phyloP scores from a whole-genome alignment of 192 early-diverging fungal species.

The Coemansia sp. region DNA sequence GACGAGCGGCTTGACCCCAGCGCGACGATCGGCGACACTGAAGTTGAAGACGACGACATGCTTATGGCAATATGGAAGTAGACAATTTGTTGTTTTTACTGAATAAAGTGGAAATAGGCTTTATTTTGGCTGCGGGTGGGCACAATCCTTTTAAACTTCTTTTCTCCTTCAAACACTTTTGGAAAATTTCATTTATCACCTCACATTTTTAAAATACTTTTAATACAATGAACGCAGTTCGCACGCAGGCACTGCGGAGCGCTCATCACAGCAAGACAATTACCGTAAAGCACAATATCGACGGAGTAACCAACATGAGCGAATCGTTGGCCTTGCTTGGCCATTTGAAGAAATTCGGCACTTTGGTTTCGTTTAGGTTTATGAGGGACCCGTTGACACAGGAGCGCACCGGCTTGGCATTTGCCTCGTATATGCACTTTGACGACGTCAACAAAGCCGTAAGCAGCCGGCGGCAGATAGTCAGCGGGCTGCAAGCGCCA shows the following conservation, averaged over 20 bases:
- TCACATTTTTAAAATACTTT: not conserved
- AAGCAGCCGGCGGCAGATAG: constrained; percentile 7
- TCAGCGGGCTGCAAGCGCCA: constrained; percentile 12
- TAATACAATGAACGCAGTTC: not conserved
- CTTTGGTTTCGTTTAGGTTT: constrained; percentile 27
- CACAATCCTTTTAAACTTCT: too few relatives aligned
- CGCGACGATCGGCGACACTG: constrained; percentile 47
- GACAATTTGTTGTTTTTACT: not conserved
- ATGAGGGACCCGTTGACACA: constrained; percentile 27
- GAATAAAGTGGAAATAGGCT: too few relatives aligned
- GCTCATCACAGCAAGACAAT: not conserved
- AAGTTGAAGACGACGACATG: constrained; percentile 62
- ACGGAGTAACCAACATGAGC: constrained; percentile 10
- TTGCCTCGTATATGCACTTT: constrained; percentile 22
- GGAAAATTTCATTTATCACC: not conserved
- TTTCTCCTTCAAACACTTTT: not conserved
- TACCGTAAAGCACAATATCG: constrained; percentile 24
- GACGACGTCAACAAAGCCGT: constrained; percentile 17
- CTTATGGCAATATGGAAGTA: constrained; percentile 38
- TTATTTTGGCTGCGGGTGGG: too few relatives aligned
- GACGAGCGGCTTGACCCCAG: constrained; percentile 51
- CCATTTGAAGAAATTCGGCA: constrained; percentile 38
- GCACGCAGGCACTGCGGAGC: not conserved
- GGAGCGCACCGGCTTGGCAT: constrained; percentile 33
- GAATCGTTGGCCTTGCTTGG: constrained; percentile 22